Evolutionary conservation across 495 filamentous ascomycete species (phyloP).

Genomic region (Lophium mytilinum): DNA sequence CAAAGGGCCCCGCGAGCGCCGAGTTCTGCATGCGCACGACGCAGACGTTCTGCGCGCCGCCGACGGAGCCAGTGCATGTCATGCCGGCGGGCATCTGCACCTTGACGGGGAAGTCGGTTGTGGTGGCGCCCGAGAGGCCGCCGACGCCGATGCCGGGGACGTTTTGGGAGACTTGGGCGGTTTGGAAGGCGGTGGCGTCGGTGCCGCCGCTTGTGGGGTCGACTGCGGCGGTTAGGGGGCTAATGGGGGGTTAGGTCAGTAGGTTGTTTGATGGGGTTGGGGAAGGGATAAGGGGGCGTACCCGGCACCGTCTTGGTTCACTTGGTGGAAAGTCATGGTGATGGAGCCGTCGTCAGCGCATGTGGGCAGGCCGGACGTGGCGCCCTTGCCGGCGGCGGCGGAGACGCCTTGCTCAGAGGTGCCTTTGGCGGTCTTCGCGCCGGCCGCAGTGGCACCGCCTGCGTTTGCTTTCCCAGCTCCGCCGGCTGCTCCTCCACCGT

Average conservation of each 20-base stretch:
- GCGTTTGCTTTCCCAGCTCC: background rate
- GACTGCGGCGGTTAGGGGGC: conserved; percentile 30
- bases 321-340: conserved; percentile 36
- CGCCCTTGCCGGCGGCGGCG: conserved; percentile 22
- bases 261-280: too few relatives aligned
- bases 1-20: conserved; percentile 52
- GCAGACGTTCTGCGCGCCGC: conserved; percentile 47
- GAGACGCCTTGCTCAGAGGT: conserved; percentile 24
- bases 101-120: conserved; percentile 46
- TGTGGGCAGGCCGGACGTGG: conserved; percentile 42
- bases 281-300: too few relatives aligned
- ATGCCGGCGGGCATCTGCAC: conserved; percentile 55
- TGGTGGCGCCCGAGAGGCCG: conserved; percentile 41
- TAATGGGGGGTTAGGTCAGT: too few relatives aligned
- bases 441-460: conserved; percentile 19
- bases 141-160: conserved; percentile 47
- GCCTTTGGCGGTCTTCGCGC: conserved; percentile 20
- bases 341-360: conserved; percentile 45
- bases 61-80: conserved; percentile 49
- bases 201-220: conserved; percentile 48
- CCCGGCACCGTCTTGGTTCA: conserved; percentile 38
- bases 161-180: conserved; percentile 48
- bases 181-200: conserved; percentile 44
- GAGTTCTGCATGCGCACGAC: conserved; percentile 50
- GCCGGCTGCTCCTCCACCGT: background rate